Conservation (phyloP, 306 rosid genomes). For the Lotus japonicus region DNA sequence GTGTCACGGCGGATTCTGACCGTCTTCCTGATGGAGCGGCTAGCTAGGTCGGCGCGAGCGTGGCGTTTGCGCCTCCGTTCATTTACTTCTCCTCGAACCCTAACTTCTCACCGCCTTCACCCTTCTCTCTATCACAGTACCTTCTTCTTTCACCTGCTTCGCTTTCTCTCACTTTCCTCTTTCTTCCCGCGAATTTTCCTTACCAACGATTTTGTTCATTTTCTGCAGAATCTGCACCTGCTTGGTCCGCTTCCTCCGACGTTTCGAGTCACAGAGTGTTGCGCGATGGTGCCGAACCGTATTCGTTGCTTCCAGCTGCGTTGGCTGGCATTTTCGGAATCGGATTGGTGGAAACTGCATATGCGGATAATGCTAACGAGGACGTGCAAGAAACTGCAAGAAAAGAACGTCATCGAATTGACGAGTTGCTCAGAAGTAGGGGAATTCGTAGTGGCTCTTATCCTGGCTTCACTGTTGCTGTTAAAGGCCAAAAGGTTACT, state of each 20-base stretch:
- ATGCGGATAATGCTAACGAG: constrained; percentile 47
- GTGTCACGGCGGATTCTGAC: too few species aligned
- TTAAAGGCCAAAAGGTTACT: constrained; percentile 75
- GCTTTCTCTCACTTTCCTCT: neutral
- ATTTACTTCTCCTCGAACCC: constrained; percentile 37
- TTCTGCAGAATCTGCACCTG: constrained; percentile 26
- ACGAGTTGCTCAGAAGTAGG: constrained; percentile 43
- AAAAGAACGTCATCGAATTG: constrained; percentile 52
- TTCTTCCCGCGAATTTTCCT: neutral
- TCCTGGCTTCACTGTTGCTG: constrained; percentile 62
- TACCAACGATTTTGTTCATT: neutral
- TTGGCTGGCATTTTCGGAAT: constrained; percentile 52
- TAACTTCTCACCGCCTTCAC: constrained; percentile 24
- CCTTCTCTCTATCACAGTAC: constrained; percentile 30
- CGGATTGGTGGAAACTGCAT: constrained; percentile 36
- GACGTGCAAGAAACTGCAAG: constrained; percentile 54
- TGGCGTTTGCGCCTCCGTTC: constrained; percentile 33
- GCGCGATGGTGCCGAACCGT: constrained; percentile 6
- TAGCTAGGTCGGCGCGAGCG: constrained; percentile 28
- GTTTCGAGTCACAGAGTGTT: constrained; percentile 17
- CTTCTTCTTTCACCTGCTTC: constrained; percentile 5
- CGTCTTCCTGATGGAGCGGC: constrained; percentile 41
- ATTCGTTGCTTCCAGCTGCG: constrained; percentile 33
- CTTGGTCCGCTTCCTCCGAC: constrained; percentile 21
- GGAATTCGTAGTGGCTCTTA: constrained; percentile 49